These are phyloP conservation scores for Scedosporium minutisporum DNA, from an alignment of 2,329 filamentous ascomycete genomes.

Conservation along the genomic window DNA sequence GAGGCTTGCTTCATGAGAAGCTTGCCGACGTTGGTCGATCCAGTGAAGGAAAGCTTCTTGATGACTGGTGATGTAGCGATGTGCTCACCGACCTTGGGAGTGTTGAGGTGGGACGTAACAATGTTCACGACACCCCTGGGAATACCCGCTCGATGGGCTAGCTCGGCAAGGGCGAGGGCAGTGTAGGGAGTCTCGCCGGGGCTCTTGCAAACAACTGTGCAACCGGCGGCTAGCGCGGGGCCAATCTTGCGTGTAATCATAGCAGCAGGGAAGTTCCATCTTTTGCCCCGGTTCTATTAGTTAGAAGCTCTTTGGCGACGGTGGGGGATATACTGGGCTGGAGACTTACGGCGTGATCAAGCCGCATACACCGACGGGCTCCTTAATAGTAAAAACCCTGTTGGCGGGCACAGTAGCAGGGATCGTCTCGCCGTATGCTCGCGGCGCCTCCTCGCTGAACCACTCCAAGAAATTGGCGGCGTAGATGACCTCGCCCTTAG, in stretches of 20 bases:
- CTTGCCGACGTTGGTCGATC: slow-evolving; percentile 37
- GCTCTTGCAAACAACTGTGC: slow-evolving; percentile 75
- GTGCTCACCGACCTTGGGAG: slow-evolving; percentile 61
- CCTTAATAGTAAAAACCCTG: slow-evolving; percentile 27
- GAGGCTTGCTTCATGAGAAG: slow-evolving; percentile 60
- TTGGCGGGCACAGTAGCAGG: slow-evolving; percentile 50
- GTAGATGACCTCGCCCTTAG: slow-evolving; percentile 47
- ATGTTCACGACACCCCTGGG: slow-evolving; percentile 83
- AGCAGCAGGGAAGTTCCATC: slow-evolving; percentile 49
- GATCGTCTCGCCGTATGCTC: slow-evolving; percentile 35
- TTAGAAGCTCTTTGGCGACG: too few species aligned
- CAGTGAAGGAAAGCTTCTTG: slow-evolving; percentile 67
- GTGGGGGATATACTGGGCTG: too few species aligned
- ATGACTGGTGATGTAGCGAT: slow-evolving; percentile 28
- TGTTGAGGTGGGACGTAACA: slow-evolving; percentile 68
- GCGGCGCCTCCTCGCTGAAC: slow-evolving; percentile 56
- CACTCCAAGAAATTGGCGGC: slow-evolving; percentile 53
- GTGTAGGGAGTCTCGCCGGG: slow-evolving; percentile 86
- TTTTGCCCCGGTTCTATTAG: neutral
- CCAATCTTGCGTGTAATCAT: slow-evolving; percentile 40
- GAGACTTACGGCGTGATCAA: slow-evolving; percentile 20
- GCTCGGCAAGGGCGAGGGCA: slow-evolving; percentile 72
- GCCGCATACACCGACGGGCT: slow-evolving; percentile 24
- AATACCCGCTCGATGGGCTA: slow-evolving; percentile 74
- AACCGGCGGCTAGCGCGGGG: slow-evolving; percentile 57